These are phyloP conservation scores for Trichoderma sp. DNA, from an alignment of 2,329 filamentous ascomycete species.

Conservation along the genomic window DNA sequence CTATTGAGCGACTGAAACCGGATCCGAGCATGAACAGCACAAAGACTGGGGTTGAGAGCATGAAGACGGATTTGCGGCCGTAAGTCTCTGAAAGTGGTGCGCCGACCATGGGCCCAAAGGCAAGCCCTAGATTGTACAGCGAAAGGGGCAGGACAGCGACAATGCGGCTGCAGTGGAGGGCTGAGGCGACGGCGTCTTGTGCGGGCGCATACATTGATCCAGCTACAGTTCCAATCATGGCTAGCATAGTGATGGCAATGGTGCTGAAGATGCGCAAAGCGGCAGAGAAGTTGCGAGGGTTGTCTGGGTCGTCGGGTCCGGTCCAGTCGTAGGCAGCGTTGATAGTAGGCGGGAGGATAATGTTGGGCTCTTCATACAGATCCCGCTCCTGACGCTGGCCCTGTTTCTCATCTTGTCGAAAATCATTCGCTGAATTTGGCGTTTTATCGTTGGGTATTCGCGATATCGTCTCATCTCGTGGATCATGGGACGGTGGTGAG, in stretches of 20 bases:
- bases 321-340: constrained; percentile 32
- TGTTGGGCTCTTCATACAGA: constrained; percentile 13
- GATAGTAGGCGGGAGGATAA: constrained; percentile 25
- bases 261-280: constrained; percentile 73
- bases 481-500: not conserved
- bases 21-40: constrained; percentile 75
- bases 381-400: constrained; percentile 11
- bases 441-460: not conserved
- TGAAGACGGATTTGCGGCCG: constrained; percentile 48
- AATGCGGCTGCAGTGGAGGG: constrained; percentile 24
- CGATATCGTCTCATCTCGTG: not conserved
- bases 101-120: constrained; percentile 62
- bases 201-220: constrained; percentile 35
- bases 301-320: constrained; percentile 64
- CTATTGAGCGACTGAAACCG: constrained; percentile 64
- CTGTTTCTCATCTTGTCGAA: not conserved
- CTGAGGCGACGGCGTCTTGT: constrained; percentile 25
- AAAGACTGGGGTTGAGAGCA: constrained; percentile 60
- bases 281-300: constrained; percentile 80
- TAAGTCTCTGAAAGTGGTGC: constrained; percentile 73
- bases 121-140: constrained; percentile 31
- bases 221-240: constrained; percentile 47
- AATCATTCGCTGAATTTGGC: not conserved
- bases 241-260: constrained; percentile 69
- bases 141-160: constrained; percentile 29